Conservation (phyloP, 139 green algal genomes). For the Chlorella ohadii region DNA sequence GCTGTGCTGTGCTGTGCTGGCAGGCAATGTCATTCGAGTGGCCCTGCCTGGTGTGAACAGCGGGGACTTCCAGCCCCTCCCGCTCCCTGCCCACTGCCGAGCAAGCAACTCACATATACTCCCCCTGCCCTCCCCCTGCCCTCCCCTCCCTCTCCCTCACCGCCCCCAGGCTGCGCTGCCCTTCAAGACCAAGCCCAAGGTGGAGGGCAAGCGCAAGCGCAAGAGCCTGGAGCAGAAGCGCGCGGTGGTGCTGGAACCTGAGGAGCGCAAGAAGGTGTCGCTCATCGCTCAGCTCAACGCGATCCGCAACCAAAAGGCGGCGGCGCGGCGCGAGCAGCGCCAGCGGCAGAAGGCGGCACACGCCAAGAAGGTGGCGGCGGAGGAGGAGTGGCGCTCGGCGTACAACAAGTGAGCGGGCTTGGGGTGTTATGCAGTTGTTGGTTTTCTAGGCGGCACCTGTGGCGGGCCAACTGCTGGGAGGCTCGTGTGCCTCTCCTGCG, state of each 20-base stretch:
- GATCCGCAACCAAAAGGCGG: conserved; percentile 92
- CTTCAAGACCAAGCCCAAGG: conserved; percentile 97
- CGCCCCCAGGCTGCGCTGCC: conserved; percentile 79
- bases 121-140: too few species aligned
- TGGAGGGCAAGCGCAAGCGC: conserved; percentile 68
- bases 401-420: conserved; percentile 33
- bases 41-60: too few species aligned
- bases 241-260: conserved; percentile 82
- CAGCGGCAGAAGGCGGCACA: conserved; percentile 43
- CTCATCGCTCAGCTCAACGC: conserved; percentile 94
- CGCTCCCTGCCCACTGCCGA: too few species aligned
- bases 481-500: too few species aligned
- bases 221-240: conserved; percentile 88
- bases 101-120: background rate
- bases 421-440: too few species aligned
- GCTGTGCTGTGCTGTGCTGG: too few species aligned
- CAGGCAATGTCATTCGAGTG: too few species aligned
- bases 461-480: too few species aligned
- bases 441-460: too few species aligned
- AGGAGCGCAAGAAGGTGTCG: conserved; percentile 64
- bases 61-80: too few species aligned
- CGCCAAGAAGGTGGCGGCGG: conserved; percentile 59
- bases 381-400: conserved; percentile 61
- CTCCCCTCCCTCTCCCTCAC: background rate
- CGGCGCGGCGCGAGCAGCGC: conserved; percentile 70